Conservation (phyloP, 2,329 filamentous ascomycete genomes). For the Penicillium sp. region DNA sequence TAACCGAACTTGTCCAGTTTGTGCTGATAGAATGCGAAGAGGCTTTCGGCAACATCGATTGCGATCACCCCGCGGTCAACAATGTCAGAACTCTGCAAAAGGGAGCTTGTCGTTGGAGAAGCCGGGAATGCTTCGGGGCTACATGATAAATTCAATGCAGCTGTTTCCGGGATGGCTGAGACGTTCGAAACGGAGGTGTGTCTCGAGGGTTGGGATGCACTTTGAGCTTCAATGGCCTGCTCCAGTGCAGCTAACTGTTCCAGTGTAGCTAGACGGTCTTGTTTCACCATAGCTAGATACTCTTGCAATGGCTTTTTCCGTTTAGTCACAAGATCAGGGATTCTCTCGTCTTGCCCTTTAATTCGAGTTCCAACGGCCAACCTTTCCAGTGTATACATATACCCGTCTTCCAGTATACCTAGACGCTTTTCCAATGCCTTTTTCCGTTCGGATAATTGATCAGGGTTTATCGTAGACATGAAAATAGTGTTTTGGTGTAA, state of each 20-base stretch:
- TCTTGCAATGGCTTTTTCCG: background rate
- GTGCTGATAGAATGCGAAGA: background rate
- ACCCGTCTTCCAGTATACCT: no score
- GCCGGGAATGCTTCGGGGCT: background rate
- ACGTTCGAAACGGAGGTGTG: background rate
- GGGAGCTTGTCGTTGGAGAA: background rate
- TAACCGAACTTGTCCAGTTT: background rate
- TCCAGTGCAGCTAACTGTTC: no score
- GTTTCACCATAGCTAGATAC: no score
- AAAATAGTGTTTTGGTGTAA: no score
- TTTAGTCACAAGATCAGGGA: background rate
- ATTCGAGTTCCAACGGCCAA: no score
- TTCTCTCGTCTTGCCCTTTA: no score
- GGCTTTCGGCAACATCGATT: background rate
- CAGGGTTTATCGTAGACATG: no score
- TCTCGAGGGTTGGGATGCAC: background rate
- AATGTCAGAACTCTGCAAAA: background rate
- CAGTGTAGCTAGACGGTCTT: background rate
- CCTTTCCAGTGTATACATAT: no score
- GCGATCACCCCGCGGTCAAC: background rate
- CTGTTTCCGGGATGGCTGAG: background rate
- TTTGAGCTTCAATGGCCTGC: no score
- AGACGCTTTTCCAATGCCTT: background rate
- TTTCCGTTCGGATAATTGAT: background rate
- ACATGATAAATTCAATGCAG: background rate